Evolutionary conservation across 768 basidiomycete species (phyloP).

Genomic region (Kwoniella dejecticola): DNA sequence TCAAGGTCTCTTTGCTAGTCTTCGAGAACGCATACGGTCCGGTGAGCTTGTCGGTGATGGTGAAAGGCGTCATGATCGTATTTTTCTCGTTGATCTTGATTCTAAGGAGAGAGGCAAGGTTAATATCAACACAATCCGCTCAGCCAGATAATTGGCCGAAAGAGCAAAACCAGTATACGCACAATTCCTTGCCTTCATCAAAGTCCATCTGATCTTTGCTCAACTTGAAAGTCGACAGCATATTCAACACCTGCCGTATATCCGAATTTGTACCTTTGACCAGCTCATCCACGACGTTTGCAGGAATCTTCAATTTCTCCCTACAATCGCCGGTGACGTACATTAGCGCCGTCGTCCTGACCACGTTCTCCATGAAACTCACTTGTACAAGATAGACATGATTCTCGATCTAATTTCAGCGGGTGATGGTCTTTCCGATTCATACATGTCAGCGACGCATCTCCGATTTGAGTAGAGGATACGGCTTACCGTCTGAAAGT

Average conservation of each 20-base stretch:
- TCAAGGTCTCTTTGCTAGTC: constrained; percentile 76
- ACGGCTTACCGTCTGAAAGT: constrained; percentile 71
- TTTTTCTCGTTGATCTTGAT: constrained; percentile 91
- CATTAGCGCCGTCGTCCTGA: background rate
- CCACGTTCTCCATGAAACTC: constrained; percentile 36
- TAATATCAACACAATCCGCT: too few species aligned
- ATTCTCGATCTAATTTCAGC: constrained; percentile 78
- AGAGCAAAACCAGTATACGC: constrained; percentile 58
- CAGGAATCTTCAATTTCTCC: constrained; percentile 90
- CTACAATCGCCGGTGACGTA: constrained; percentile 56
- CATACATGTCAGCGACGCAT: constrained; percentile 20
- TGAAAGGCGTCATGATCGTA: constrained; percentile 85
- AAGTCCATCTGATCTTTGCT: constrained; percentile 75
- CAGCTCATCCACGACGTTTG: constrained; percentile 89
- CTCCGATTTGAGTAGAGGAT: background rate
- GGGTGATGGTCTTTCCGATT: constrained; percentile 68
- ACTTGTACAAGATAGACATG: constrained; percentile 87
- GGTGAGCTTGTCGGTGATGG: constrained; percentile 81
- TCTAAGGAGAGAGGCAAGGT: background rate
- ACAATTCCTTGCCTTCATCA: constrained; percentile 91
- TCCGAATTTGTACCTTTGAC: constrained; percentile 87
- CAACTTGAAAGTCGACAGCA: constrained; percentile 97
- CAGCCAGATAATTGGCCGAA: too few species aligned
- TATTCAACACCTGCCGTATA: constrained; percentile 91
- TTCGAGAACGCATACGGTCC: constrained; percentile 87